Evolutionary conservation across 176 grass and related monocot genomes (phyloP), one percentile per base, ranked within the genome.

Genomic region (Sorghum bicolor): DNA sequence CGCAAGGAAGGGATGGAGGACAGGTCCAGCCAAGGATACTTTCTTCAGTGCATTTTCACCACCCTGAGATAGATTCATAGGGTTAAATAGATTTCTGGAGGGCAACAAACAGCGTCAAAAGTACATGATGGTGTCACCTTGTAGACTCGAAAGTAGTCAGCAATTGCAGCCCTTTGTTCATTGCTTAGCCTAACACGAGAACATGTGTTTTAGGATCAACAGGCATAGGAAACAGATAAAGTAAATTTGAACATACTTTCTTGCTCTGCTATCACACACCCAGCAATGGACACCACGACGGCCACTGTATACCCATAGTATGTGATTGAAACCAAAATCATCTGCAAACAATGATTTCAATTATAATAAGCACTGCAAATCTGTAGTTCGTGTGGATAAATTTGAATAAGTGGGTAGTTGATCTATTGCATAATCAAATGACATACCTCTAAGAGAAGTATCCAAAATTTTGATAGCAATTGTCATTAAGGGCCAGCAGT

Each of bases 401-500:
- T 64, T 22, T 66, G 47, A 6, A 75, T 65, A 40, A 17, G 60
- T 20, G 19, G 13, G 28, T 66, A 22, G 17, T 20, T 24, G 22
- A 77, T 64, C 29, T 30, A 16, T 36, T 76, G 37, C 15, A 82
- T 29, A 38, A 52, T 4, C 8, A 36, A 90, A 74, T 55, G 68
- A 10, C 87, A 82, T 86, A 82, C 93, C 96, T 94, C 96, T 98
- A 76, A 98, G 96, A 5, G 93, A 88, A 52, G 77, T 83, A 84
- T 98, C 91, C 48, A 95, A 83, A 74, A 95, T 88, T 85, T 98
- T 98, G 70, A 98, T 93, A 67, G 93, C 91, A 90, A 95, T 84
- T 13, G 91, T 98, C 96, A 98, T 98, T 60, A 98, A 91, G 39
- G 96, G 96, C 96, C 96, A 98, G 86, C 96, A 98, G 13, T 98